phyloP scores from a whole-genome alignment of 108 stramenopile species.

The Cyclotella baltica region DNA sequence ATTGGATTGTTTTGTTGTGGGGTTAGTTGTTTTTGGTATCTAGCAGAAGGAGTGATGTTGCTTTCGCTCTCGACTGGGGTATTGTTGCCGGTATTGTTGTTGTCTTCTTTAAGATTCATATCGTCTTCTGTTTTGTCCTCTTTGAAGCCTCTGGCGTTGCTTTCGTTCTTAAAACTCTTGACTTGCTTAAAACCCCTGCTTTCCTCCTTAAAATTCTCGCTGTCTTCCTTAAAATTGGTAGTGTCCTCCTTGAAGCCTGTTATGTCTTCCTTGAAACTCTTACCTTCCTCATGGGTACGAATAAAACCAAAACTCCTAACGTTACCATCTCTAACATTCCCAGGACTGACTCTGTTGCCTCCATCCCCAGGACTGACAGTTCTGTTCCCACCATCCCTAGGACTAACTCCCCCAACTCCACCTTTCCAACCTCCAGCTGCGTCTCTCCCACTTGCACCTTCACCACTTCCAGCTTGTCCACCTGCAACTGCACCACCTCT shows the following conservation, averaged over 20 bases:
- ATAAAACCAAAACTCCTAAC: too few species aligned
- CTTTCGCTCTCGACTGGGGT: not conserved
- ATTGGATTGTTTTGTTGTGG: not conserved
- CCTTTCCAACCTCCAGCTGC: not conserved
- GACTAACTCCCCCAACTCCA: not conserved
- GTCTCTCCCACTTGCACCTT: too few species aligned
- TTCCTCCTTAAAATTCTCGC: too few species aligned
- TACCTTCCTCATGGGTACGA: too few species aligned
- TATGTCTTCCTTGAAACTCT: too few species aligned
- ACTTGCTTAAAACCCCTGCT: too few species aligned
- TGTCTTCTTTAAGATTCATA: not conserved
- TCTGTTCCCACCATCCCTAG: not conserved
- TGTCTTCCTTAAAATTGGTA: too few species aligned
- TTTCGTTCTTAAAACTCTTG: not conserved
- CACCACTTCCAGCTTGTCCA: too few species aligned
- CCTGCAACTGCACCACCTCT: too few species aligned
- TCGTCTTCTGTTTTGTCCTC: not conserved
- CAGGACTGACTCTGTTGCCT: too few species aligned
- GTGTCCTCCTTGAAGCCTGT: too few species aligned
- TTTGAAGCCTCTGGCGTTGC: slow-evolving; percentile 3
- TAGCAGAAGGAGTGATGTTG: not conserved
- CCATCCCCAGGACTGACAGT: not conserved
- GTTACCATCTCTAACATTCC: too few species aligned
- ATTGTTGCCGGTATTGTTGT: not conserved
- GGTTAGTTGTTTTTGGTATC: not conserved